Evolutionary conservation across 1,139 yeast genomes (phyloP), one percentile per base, ranked within the genome.

Genomic region (Nakaseomyces delphensis): DNA sequence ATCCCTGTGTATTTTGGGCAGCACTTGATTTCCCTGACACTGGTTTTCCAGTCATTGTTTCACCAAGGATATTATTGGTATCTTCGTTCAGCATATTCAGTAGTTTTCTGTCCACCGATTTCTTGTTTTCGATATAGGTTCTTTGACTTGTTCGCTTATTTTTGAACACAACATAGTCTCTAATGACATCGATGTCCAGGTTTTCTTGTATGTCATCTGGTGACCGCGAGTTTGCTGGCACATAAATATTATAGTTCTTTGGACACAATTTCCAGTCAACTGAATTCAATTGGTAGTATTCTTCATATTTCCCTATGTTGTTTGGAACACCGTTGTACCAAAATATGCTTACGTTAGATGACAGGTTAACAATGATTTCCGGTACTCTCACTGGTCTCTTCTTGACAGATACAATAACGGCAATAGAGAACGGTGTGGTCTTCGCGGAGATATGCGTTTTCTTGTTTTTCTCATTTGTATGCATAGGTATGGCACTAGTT

Each of bases 301-400:
- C 79, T 40, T 63, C 66, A 11, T 29, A 15, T 11, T 38, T 27
- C 9, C 33, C 20, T 11, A 9, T 38, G 18, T 42, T 67, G 45
- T 67, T 67, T 1, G 74, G 73, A 32, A 74, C 73, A 9, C 74
- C 73, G 30, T 68, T 63, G 1, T 76, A 76, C 82, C 82, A 76
- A 43, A 67, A 55, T 1, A 74, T 64, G 4, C 56, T 51, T 6
- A 53, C 55, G n/a, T 50, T 48, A 0, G 65, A 53, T 15, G 54
- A 57, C 6, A 64, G 45, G 41, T 57, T 55, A 1, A 63, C 42
- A 31, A 53, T 51, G 19, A 64, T 49, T 3, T 48, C 45, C 3
- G 59, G 44, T 2, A 62, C 44, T 4, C 52, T 39, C 3, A 57
- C 53, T 18, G 58, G 54, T 20, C 51, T 33, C 18, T 33, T 54